Base-by-base conservation (phyloP, 2,329 filamentous ascomycete species). In the Gremmenia infestans region DNA sequence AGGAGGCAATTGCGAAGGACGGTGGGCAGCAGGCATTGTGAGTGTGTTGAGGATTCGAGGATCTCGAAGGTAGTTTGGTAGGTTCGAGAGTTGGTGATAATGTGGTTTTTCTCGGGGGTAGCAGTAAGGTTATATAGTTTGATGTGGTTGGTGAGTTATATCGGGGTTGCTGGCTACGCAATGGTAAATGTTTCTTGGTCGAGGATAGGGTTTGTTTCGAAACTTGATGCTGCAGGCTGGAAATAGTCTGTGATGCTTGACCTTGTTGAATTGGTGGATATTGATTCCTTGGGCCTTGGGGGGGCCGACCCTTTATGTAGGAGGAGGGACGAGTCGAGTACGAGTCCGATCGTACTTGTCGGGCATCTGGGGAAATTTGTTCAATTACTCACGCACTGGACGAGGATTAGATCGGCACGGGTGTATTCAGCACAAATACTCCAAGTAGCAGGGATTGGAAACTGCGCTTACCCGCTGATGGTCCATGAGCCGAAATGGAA, bases 1-100 rank as follows among this genome's bases (percentile, higher is more conserved):
- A 64, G 83, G 83, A 74, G 83, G 83, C 63, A 86, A 81, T 68
- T 85, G 81, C 65, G 82, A 83, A 60, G 83, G 82, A 35, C 65
- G 66, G 70, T 82, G 80, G 62, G 79, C 74, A 62, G 79, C 74
- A 72, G 80, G 78, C 78, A 82, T 81, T 58, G 71, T 74, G 72
- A 58, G 52, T 55, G 45, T 62, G 36, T 23, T 56, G 19, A 40
- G 28, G 22, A 32, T 42, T 50, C 15, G 40, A 37, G 47, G 12
- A 47, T 53, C 15, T 50, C n/a, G 2, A 9, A 45, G 12, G 19
- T 17, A 3, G 42, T 17, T 47, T 47, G 11, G 12, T 22, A 15
- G 45, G 3, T 19, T 32, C 14, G 23, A 5, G 8, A 22, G 45
- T 19, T 22, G 12, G 50, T 35, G 32, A 32, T 6, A n/a, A 8